Evolutionary conservation across 2,329 filamentous ascomycete genomes (phyloP).

Genomic region (Epichloe elymi): DNA sequence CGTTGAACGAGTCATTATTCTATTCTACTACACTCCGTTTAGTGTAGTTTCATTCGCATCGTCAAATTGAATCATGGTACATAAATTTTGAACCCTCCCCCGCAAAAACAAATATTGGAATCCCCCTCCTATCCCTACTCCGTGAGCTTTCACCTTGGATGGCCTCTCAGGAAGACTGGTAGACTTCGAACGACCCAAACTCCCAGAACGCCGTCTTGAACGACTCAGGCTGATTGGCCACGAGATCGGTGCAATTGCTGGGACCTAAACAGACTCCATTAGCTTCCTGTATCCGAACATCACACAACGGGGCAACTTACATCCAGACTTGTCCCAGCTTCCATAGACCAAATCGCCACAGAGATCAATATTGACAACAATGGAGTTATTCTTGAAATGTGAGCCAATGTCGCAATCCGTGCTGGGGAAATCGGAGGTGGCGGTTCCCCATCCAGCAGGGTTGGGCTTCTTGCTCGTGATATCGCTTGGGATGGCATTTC

Average conservation of each 20-base stretch:
- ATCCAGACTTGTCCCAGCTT: conserved; percentile 32
- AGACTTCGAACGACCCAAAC: conserved; percentile 48
- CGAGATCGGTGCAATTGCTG: conserved; percentile 42
- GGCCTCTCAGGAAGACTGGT: conserved; percentile 18
- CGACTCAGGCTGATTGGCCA: conserved; percentile 40
- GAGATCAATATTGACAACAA: conserved; percentile 52
- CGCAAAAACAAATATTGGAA: too few relatives aligned
- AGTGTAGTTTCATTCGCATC: too few relatives aligned
- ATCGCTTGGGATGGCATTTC: conserved; percentile 35
- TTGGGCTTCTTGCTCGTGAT: conserved; percentile 40
- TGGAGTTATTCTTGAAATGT: conserved; percentile 53
- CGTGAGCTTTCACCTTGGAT: too few relatives aligned
- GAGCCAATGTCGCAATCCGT: conserved; percentile 45
- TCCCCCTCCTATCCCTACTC: too few relatives aligned
- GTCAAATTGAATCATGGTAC: too few relatives aligned
- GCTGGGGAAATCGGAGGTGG: conserved; percentile 51
- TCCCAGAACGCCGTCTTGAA: conserved; percentile 53
- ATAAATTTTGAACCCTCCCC: too few relatives aligned
- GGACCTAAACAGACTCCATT: conserved; percentile 26
- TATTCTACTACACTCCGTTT: too few relatives aligned
- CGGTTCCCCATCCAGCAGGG: conserved; percentile 47
- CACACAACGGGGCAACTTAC: conserved; percentile 13
- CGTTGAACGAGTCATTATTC: too few relatives aligned
- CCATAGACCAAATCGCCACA: conserved; percentile 44
- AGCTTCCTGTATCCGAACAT: background rate